Evolutionary conservation across 2,329 filamentous ascomycete species (phyloP).

Genomic region (Phyllosticta capitalensis): DNA sequence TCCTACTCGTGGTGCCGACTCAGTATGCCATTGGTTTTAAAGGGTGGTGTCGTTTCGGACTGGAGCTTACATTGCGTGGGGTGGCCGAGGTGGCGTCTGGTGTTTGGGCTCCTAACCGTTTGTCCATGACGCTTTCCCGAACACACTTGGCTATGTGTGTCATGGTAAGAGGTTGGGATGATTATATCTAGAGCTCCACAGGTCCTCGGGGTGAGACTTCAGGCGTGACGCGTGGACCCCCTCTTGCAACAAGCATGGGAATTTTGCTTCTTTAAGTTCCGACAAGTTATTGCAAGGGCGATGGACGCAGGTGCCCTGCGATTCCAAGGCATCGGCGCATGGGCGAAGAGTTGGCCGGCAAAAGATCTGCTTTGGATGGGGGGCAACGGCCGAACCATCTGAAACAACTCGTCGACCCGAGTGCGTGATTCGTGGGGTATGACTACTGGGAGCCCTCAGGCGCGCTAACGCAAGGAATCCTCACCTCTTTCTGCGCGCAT

Average conservation of each 20-base stretch:
- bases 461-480: slow-evolving; percentile 9
- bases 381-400: slow-evolving; percentile 6
- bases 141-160: slow-evolving; percentile 37
- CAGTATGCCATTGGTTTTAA: slow-evolving; percentile 12
- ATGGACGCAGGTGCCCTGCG: slow-evolving; percentile 8
- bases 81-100: slow-evolving; percentile 7
- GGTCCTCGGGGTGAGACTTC: slow-evolving; percentile 8
- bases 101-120: slow-evolving; percentile 26
- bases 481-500: neutral
- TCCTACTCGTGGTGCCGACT: slow-evolving; percentile 24
- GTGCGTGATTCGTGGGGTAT: slow-evolving; percentile 11
- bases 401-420: slow-evolving; percentile 12
- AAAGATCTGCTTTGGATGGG: slow-evolving; percentile 6
- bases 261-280: slow-evolving; percentile 8
- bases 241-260: slow-evolving; percentile 7
- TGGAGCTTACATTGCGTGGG: slow-evolving; percentile 3
- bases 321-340: slow-evolving; percentile 6
- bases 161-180: slow-evolving; percentile 22
- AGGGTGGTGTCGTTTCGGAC: slow-evolving; percentile 17
- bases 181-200: slow-evolving; percentile 1
- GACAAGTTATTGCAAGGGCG: slow-evolving; percentile 10
- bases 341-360: slow-evolving; percentile 6
- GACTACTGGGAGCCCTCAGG: neutral
- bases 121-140: slow-evolving; percentile 21
- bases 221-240: slow-evolving; percentile 9